phyloP scores from a whole-genome alignment of 768 basidiomycete genomes.

The Kwoniella sp. region DNA sequence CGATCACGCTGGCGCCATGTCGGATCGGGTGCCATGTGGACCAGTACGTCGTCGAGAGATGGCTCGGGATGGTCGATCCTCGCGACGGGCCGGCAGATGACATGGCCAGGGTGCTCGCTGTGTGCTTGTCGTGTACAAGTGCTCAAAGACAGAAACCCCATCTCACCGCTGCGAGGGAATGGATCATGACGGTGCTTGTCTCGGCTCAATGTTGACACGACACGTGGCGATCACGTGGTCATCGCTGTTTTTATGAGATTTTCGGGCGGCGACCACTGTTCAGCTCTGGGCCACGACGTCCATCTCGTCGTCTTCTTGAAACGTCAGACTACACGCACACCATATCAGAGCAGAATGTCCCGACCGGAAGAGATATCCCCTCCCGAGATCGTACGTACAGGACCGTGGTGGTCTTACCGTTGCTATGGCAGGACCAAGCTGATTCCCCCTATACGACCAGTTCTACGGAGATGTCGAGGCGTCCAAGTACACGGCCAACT shows the following conservation, averaged over 20 bases:
- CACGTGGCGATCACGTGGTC: slow-evolving; percentile 6
- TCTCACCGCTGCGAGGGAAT: too few species aligned
- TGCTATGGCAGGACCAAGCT: too few species aligned
- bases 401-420: not conserved
- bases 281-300: not conserved
- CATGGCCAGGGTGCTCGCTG: too few species aligned
- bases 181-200: too few species aligned
- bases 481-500: slow-evolving; percentile 90
- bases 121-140: too few species aligned
- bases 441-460: slow-evolving; percentile 53
- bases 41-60: slow-evolving; percentile 10
- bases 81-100: too few species aligned
- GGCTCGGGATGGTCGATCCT: slow-evolving; percentile 1
- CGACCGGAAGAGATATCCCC: slow-evolving; percentile 83
- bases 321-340: not conserved
- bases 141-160: too few species aligned
- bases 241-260: slow-evolving; percentile 3
- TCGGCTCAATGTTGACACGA: too few species aligned
- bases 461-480: slow-evolving; percentile 96
- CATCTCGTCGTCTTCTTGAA: not conserved
- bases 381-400: slow-evolving; percentile 72
- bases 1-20: slow-evolving; percentile 3
- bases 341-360: slow-evolving; percentile 58
- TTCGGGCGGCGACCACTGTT: not conserved
- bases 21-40: slow-evolving; percentile 10